Evolutionary conservation across 2,329 filamentous ascomycete genomes (phyloP), one percentile per base, ranked within the genome.

Genomic region (Xylariomycetidae sp.): DNA sequence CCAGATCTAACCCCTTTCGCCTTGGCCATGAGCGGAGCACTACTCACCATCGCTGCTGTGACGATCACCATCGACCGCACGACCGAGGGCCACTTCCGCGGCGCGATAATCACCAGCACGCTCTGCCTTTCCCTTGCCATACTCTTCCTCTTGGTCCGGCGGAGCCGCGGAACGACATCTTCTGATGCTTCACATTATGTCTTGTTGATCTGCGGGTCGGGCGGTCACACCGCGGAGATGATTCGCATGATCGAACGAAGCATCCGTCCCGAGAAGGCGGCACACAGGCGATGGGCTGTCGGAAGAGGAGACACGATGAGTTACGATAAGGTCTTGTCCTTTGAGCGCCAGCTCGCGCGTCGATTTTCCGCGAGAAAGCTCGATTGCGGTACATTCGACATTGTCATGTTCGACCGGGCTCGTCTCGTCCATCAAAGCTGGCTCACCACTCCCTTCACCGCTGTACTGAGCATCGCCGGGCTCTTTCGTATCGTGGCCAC

Each of bases 141-240:
- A 28, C 14, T 31, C 14, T 2, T 40, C 4, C 4, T 25, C 23
- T 31, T 33, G 24, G 10, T 20, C 22, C 20, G 20, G 19, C 17
- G 9, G 19, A 20, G 25, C 16, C 10, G 35, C 17, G 29, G 23
- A 26, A 16, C 24, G 39, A 39, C 43, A 46, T 32, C 30, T 38
- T 37, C 31, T 29, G n/a, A 16, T 27, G 27, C 34, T 19, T 31
- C 37, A 25, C 47, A 48, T 29, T 74, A 89, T 57, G 67, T 88
- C 34, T 67, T 94, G 19, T 74, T 94, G 43, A 80, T 96, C 17
- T 81, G 96, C 16, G 92, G 92, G 32, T 93, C 85, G 3, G 92
- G 92, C 19, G 92, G 92, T 1, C 92, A 98, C 61, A 95, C 92
- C 1, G 81, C 87, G 29, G 92, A 98, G 61, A 94, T 98, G 84